Evolutionary conservation across 2,329 filamentous ascomycete genomes (phyloP), one percentile per base, ranked within the genome.

Genomic region (Clathrospora elynae): DNA sequence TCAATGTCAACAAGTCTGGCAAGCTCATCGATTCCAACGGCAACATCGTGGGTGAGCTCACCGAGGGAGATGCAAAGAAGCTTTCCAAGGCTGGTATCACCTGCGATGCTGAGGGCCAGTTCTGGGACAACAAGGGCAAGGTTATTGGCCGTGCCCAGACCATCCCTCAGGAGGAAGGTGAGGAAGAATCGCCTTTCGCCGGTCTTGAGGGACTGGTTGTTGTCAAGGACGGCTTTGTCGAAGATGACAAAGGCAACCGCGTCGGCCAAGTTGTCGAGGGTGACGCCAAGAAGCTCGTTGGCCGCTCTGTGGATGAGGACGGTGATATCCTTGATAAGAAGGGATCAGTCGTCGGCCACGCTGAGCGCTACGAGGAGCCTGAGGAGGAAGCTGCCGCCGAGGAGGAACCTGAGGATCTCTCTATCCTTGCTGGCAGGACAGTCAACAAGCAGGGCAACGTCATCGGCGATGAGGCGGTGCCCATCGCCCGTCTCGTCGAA

Each of bases 401-500:
- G 62, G 49, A 66, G 29, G 67, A 72, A 38, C 67, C 72, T 32
- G 59, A 67, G 23, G 75, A 78, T 44, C 65, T 76, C 10, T 77
- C 75, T 6, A 66, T 62, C 55, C 66, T 78, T 30, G 63, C 71
- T 24, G 75, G 75, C 62, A 73, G 68, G 65, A 71, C 64, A 17
- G 61, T 77, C 60, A 78, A 78, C 66, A 78, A 78, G 67, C 67
- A 73, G 37, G 76, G 75, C 42, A 71, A 75, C 19, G 73, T 78
- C 55, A 76, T 78, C 49, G 75, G 73, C 30, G 72, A 75, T 32
- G 73, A 77, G 43, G 74, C 74, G 28, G 71, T 76, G 4, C 75
- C 75, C n/a, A 67, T 81, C 48, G 86, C 83, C 23, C 81, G 83
- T 25, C 78, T 90, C 1, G 68, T 88, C 13, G 84, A 88, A 62